These are phyloP conservation scores for Friedmanniomyces simplex DNA, from an alignment of 495 filamentous ascomycete species.

Conservation along the genomic window DNA sequence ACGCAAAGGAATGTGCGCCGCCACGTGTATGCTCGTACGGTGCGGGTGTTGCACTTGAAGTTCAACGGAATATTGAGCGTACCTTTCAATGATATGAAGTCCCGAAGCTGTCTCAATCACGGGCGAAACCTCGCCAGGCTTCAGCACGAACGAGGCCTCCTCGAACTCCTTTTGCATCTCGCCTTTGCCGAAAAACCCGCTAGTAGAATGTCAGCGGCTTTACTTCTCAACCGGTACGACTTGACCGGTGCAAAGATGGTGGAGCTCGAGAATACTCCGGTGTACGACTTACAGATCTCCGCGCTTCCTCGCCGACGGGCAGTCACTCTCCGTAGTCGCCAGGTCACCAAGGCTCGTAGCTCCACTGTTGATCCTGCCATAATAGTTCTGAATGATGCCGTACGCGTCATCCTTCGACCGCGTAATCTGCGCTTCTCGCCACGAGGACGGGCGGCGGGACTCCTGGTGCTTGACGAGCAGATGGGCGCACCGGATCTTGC, in stretches of 20 bases:
- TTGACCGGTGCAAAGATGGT: neutral
- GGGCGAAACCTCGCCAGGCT: constrained; percentile 71
- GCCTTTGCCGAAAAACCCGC: constrained; percentile 79
- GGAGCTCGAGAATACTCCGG: neutral
- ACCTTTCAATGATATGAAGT: constrained; percentile 93
- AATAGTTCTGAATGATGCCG: constrained; percentile 60
- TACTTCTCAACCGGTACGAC: neutral
- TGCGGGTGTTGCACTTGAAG: neutral
- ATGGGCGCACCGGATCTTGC: constrained; percentile 87
- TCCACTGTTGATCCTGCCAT: constrained; percentile 61
- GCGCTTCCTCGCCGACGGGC: constrained; percentile 84
- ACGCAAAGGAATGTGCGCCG: neutral
- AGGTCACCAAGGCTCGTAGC: constrained; percentile 61
- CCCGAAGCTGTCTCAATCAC: constrained; percentile 90
- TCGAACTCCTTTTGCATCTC: constrained; percentile 99
- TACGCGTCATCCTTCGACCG: constrained; percentile 78
- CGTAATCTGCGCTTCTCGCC: constrained; percentile 82
- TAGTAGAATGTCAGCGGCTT: constrained; percentile 21
- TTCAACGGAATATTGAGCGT: constrained; percentile 24
- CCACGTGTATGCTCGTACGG: neutral
- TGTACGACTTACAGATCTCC: constrained; percentile 65
- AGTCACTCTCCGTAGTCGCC: constrained; percentile 83
- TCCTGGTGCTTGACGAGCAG: constrained; percentile 85
- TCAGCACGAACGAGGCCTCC: constrained; percentile 78
- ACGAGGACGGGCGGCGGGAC: constrained; percentile 78